phyloP scores from a whole-genome alignment of 176 grass and related monocot genomes.

The Hsuehochloa calcarea region DNA sequence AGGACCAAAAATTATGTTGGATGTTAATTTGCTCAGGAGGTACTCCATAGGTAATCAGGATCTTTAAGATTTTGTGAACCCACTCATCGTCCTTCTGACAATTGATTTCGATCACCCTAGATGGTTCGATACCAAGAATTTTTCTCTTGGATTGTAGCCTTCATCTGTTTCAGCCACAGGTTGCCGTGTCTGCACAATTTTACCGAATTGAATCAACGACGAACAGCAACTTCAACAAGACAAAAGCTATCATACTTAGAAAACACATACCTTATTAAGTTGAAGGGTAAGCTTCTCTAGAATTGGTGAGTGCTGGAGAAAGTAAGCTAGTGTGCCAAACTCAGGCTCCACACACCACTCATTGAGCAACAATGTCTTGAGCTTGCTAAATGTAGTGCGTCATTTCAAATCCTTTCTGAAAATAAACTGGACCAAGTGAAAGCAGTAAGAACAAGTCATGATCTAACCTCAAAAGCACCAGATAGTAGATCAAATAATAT shows the following conservation, averaged over 20 bases:
- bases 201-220: background rate
- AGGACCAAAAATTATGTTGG: background rate
- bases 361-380: background rate
- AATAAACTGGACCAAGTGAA: background rate
- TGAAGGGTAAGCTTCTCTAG: background rate
- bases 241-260: background rate
- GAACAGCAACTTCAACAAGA: background rate
- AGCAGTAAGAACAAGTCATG: background rate
- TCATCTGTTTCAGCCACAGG: background rate
- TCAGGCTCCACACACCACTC: background rate
- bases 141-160: background rate
- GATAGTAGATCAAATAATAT: background rate
- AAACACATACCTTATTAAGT: background rate
- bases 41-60: background rate
- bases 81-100: background rate
- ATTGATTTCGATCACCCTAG: background rate
- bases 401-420: background rate
- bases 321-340: background rate
- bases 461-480: background rate
- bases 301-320: background rate
- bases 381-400: background rate
- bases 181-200: background rate
- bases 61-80: background rate
- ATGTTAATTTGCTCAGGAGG: background rate
- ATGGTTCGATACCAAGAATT: background rate